Conservation (phyloP, 495 filamentous ascomycete genomes). For the Hypoxylon rickii region DNA sequence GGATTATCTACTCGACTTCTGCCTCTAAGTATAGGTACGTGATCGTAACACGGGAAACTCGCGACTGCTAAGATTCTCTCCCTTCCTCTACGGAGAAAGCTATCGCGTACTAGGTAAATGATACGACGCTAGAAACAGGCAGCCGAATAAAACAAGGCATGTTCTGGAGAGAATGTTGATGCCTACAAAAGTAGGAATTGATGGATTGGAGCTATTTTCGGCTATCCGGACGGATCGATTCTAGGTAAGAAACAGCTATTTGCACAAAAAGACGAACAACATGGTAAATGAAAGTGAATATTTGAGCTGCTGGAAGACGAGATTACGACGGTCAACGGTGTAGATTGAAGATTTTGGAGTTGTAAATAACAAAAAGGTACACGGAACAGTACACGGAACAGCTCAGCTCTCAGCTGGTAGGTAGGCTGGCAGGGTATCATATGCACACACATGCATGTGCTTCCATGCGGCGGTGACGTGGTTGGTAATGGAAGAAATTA, state of each 20-base stretch:
- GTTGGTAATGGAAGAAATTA: conserved; percentile 30
- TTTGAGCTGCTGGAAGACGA: conserved; percentile 13
- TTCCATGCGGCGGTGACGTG: conserved; percentile 36
- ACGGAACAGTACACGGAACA: conserved; percentile 4
- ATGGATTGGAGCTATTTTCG: no score
- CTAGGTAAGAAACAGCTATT: conserved; percentile 23
- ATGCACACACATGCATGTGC: conserved; percentile 24
- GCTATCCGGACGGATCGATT: conserved; percentile 6
- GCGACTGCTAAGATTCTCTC: conserved; percentile 1
- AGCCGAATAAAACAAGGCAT: conserved; percentile 27
- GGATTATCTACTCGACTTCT: conserved; percentile 18
- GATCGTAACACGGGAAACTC: no score
- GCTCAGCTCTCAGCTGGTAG: conserved; percentile 6
- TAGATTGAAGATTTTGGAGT: neutral
- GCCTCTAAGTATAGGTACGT: conserved; percentile 8
- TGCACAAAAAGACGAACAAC: conserved; percentile 23
- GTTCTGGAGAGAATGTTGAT: conserved; percentile 15
- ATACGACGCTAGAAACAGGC: conserved; percentile 15
- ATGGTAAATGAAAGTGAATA: conserved; percentile 19
- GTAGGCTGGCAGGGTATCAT: conserved; percentile 28
- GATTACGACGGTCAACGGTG: conserved; percentile 16
- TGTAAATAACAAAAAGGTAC: neutral
- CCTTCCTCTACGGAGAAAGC: conserved; percentile 1
- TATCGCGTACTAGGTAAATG: conserved; percentile 18
- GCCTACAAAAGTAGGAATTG: conserved; percentile 17